phyloP scores from a whole-genome alignment of 2,329 filamentous ascomycete genomes.

The Cladophialophora immunda region DNA sequence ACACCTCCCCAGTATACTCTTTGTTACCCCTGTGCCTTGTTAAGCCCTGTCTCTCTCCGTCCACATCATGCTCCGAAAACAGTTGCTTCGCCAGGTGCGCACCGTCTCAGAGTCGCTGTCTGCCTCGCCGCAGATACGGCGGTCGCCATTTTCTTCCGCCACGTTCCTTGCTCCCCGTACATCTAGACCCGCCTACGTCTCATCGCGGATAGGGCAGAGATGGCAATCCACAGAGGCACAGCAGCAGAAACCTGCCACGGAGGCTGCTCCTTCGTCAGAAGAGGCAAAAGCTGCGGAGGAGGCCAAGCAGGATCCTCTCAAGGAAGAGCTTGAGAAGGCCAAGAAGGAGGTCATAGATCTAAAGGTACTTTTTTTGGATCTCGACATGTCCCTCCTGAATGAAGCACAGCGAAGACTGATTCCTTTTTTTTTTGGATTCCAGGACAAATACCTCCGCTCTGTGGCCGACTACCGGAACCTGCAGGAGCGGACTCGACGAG shows the following conservation, averaged over 20 bases:
- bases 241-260: constrained; percentile 42
- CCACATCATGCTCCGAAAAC: constrained; percentile 52
- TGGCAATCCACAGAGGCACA: constrained; percentile 55
- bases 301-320: constrained; percentile 58
- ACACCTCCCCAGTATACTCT: not conserved
- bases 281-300: constrained; percentile 51
- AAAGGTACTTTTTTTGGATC: constrained; percentile 69
- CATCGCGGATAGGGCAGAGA: constrained; percentile 47
- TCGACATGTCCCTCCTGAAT: not conserved
- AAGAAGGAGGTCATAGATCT: constrained; percentile 78
- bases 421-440: constrained; percentile 21
- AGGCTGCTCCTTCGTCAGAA: constrained; percentile 54
- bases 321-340: constrained; percentile 75
- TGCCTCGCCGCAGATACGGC: constrained; percentile 34
- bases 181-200: constrained; percentile 43
- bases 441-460: constrained; percentile 95
- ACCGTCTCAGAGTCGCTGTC: constrained; percentile 45
- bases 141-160: constrained; percentile 34
- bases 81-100: constrained; percentile 52
- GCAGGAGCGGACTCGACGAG: constrained; percentile 90
- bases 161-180: constrained; percentile 34
- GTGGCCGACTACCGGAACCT: constrained; percentile 98
- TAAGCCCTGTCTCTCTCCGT: not conserved
- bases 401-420: not conserved
- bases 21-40: not conserved